A percentile compares a stretch with the other conserved stretches of the same genome.
phyloP scores from a whole-genome alignment of 495 filamentous ascomycete genomes.

The Podospora pseudopauciseta region DNA sequence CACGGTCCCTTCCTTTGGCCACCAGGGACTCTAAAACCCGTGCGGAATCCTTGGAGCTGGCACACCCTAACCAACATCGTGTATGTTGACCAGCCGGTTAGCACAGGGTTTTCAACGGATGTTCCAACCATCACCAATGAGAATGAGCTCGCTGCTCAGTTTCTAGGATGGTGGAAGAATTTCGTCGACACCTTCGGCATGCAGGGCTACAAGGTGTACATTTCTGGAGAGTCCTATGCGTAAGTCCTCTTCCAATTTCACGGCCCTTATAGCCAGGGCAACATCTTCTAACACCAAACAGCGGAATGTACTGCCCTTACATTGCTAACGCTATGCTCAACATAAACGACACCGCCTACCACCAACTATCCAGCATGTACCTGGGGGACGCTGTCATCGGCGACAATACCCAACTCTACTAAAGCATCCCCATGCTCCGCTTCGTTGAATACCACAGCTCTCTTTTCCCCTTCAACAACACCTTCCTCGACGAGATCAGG shows the following conservation, averaged over 20 bases:
- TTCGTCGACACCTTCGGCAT: slow-evolving; percentile 66
- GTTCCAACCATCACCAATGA: slow-evolving; percentile 59
- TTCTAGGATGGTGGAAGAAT: slow-evolving; percentile 66
- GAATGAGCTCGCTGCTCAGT: slow-evolving; percentile 61
- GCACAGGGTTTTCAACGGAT: slow-evolving; percentile 68
- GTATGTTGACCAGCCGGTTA: slow-evolving; percentile 73
- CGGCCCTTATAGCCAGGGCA: background rate
- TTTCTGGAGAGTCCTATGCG: slow-evolving; percentile 69
- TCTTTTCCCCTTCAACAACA: slow-evolving; percentile 64
- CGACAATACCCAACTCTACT: slow-evolving; percentile 41
- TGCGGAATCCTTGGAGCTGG: slow-evolving; percentile 65
- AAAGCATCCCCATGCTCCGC: slow-evolving; percentile 54
- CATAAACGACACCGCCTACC: slow-evolving; percentile 61
- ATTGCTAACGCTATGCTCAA: slow-evolving; percentile 72
- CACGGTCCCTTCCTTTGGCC: slow-evolving; percentile 78
- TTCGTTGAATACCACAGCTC: slow-evolving; percentile 60
- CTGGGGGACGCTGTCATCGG: slow-evolving; percentile 68
- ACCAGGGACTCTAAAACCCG: slow-evolving; percentile 60
- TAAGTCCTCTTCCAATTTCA: slow-evolving; percentile 7
- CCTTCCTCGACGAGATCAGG: slow-evolving; percentile 58
- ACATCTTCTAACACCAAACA: background rate
- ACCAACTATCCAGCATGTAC: slow-evolving; percentile 62
- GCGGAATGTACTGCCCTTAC: slow-evolving; percentile 73
- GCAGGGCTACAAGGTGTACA: slow-evolving; percentile 61
- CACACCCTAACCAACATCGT: slow-evolving; percentile 72